A percentile compares a stretch with the other conserved stretches of the same genome.
phyloP scores from a whole-genome alignment of 2,329 filamentous ascomycete species.

The Parasarocladium wereldwijsianum region DNA sequence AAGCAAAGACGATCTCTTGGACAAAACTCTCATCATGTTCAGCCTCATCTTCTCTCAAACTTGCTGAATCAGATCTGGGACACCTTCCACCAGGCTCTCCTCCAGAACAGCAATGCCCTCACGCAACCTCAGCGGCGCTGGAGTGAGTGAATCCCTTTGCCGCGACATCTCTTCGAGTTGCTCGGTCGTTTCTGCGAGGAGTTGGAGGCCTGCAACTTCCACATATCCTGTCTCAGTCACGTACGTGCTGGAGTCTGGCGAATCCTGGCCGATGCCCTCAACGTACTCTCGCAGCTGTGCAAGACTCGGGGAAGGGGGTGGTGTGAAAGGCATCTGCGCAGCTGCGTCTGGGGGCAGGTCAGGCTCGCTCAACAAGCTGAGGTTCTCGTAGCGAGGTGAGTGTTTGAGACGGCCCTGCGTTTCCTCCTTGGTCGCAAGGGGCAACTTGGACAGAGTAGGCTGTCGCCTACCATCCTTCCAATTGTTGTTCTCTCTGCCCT shows the following conservation, averaged over 20 bases:
- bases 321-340: slow-evolving; percentile 7
- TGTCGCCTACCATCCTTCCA: not conserved
- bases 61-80: slow-evolving; percentile 27
- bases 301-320: slow-evolving; percentile 8
- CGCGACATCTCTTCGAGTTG: not conserved
- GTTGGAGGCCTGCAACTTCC: too few species aligned
- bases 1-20: too few species aligned
- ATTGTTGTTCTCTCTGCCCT: slow-evolving; percentile 4
- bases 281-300: not conserved
- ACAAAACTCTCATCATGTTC: too few species aligned
- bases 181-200: too few species aligned
- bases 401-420: slow-evolving; percentile 9
- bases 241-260: not conserved
- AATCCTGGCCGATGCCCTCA: not conserved
- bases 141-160: not conserved
- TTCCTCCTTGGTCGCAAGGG: not conserved
- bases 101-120: slow-evolving; percentile 41
- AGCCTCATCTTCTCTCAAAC: too few species aligned
- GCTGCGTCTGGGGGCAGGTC: not conserved
- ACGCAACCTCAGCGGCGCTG: slow-evolving; percentile 26
- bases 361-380: slow-evolving; percentile 5
- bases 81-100: slow-evolving; percentile 26
- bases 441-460: not conserved
- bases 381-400: slow-evolving; percentile 12
- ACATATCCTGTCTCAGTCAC: slow-evolving; percentile 5